Evolutionary conservation across 2,329 filamentous ascomycete species (phyloP).

Genomic region (Penicillium aurantiogriseum): DNA sequence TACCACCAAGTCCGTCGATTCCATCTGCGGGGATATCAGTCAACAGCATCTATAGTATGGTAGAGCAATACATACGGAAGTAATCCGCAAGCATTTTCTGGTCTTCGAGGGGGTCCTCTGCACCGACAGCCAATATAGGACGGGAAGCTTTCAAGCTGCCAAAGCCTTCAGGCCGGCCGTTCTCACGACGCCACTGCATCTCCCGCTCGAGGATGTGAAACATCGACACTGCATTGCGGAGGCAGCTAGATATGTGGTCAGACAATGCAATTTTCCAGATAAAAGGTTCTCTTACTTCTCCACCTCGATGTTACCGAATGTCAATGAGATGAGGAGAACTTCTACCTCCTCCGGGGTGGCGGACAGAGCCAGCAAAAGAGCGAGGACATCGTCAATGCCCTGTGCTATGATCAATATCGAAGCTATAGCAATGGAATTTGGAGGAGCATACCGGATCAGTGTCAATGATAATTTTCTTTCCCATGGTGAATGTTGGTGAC

Average conservation of each 20-base stretch:
- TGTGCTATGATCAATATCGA: constrained; percentile 15
- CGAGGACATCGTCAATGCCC: constrained; percentile 88
- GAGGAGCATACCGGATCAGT: constrained; percentile 72
- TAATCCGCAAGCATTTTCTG: constrained; percentile 77
- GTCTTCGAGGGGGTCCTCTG: constrained; percentile 80
- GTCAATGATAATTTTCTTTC: constrained; percentile 85
- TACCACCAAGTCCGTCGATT: constrained; percentile 71
- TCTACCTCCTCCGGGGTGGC: constrained; percentile 81
- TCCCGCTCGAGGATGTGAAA: constrained; percentile 93
- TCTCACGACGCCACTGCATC: constrained; percentile 72
- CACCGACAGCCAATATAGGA: constrained; percentile 82
- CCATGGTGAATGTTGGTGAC: constrained; percentile 48
- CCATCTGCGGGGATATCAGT: constrained; percentile 57
- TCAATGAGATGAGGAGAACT: constrained; percentile 79
- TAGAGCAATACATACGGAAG: constrained; percentile 65
- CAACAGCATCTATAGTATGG: neutral
- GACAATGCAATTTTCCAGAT: neutral
- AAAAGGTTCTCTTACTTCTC: constrained; percentile 58
- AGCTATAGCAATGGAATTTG: neutral
- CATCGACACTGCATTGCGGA: constrained; percentile 83
- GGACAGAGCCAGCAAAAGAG: constrained; percentile 81
- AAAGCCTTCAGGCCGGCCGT: constrained; percentile 68
- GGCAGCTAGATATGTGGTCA: constrained; percentile 57
- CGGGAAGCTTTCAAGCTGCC: constrained; percentile 69
- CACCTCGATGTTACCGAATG: constrained; percentile 90